These are phyloP conservation scores for Lipomyces orientalis DNA, from an alignment of 805 yeast genomes.

Conservation along the genomic window DNA sequence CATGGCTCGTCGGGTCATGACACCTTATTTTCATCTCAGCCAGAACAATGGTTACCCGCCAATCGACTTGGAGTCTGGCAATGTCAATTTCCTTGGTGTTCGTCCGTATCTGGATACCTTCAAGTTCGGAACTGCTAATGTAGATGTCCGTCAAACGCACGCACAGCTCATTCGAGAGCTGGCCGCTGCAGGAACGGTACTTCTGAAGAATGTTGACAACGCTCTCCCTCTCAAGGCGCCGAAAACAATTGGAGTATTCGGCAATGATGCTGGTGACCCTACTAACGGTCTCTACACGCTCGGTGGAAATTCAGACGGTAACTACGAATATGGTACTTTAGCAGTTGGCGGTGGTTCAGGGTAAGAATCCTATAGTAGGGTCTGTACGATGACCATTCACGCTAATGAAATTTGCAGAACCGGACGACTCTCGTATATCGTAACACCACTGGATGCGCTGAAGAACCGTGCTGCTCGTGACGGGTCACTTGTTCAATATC, in stretches of 20 bases:
- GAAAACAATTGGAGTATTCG: neutral
- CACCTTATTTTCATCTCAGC: slow-evolving; percentile 59
- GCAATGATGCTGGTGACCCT: neutral
- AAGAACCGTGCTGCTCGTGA: neutral
- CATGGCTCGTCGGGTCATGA: slow-evolving; percentile 65
- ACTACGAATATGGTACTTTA: neutral
- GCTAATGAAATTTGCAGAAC: neutral
- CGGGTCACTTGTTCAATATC: neutral
- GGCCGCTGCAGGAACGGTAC: neutral
- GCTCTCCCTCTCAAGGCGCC: neutral
- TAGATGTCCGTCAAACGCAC: neutral
- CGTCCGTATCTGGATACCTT: neutral
- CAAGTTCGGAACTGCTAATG: neutral
- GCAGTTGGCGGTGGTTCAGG: neutral
- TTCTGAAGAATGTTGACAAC: neutral
- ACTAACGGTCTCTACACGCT: neutral
- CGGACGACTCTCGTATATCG: neutral
- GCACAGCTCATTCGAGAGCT: neutral
- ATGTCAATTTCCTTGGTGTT: neutral
- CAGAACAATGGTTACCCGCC: slow-evolving; percentile 32
- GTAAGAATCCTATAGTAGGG: neutral
- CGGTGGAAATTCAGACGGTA: neutral
- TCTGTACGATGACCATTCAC: neutral
- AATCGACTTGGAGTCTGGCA: neutral
- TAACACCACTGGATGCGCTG: neutral